Evolutionary conservation across 2,329 filamentous ascomycete species (phyloP).

Genomic region (Lachnellula subtilissima): DNA sequence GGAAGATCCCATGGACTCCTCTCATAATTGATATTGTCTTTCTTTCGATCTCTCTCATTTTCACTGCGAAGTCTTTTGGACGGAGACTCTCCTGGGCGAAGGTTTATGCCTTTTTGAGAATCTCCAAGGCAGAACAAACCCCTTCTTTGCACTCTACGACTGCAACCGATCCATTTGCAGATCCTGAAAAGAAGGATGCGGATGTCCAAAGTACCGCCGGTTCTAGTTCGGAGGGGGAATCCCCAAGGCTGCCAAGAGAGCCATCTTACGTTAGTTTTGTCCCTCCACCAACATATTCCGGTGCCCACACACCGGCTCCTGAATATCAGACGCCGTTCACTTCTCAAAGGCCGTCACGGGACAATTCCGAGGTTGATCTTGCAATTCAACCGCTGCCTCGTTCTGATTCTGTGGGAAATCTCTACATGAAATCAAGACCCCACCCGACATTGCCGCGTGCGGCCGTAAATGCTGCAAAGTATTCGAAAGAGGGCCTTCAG

Average conservation of each 20-base stretch:
- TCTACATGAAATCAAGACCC: background rate
- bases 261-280: background rate
- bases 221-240: background rate
- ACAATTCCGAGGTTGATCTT: constrained; percentile 2
- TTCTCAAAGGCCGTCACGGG: background rate
- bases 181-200: background rate
- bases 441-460: background rate
- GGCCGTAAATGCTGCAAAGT: background rate
- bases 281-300: constrained; percentile 4
- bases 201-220: background rate
- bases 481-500: constrained; percentile 15
- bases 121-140: background rate
- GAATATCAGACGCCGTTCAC: constrained; percentile 2
- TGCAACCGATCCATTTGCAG: background rate
- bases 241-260: background rate
- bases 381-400: constrained; percentile 1
- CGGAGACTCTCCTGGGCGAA: constrained; percentile 1
- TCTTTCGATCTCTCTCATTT: background rate
- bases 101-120: background rate
- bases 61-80: constrained; percentile 2
- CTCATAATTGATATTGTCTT: constrained; percentile 5
- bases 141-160: background rate
- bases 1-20: constrained; percentile 5
- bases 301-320: constrained; percentile 3
- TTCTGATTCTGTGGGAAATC: background rate